phyloP scores from a whole-genome alignment of 1,284 basidiomycete genomes.

The Heterobasidion occidentale region DNA sequence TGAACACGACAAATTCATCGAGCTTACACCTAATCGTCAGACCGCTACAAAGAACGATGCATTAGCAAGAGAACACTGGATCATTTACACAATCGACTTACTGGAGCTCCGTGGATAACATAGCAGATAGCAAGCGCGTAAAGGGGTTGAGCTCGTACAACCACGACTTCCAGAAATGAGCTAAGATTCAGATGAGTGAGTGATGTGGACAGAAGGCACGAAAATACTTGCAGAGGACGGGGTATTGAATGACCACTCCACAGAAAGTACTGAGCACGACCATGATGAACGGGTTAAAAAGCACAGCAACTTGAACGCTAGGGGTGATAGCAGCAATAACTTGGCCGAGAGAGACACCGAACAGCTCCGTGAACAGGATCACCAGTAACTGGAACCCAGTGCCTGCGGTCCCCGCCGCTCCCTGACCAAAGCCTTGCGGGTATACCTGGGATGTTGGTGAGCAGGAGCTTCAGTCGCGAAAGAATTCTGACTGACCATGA shows the following conservation, averaged over 20 bases:
- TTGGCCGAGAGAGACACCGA: constrained; percentile 74
- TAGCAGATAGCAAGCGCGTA: constrained; percentile 63
- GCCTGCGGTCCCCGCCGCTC: constrained; percentile 47
- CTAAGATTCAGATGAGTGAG: constrained; percentile 33
- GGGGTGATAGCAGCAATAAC: constrained; percentile 73
- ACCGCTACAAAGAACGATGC: constrained; percentile 32
- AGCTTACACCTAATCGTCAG: constrained; percentile 58
- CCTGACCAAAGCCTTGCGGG: constrained; percentile 68
- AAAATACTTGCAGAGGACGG: constrained; percentile 12
- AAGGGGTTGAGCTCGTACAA: constrained; percentile 65
- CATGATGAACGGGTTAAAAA: constrained; percentile 77
- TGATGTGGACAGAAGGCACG: not conserved
- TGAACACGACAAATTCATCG: constrained; percentile 62
- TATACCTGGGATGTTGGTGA: constrained; percentile 34
- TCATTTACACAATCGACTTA: constrained; percentile 20
- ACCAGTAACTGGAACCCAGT: constrained; percentile 74
- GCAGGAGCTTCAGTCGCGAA: not conserved
- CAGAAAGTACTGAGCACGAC: constrained; percentile 69
- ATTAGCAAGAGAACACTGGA: not conserved
- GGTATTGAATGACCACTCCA: constrained; percentile 76
- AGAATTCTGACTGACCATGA: constrained; percentile 41
- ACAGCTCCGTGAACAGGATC: constrained; percentile 66
- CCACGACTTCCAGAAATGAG: constrained; percentile 72
- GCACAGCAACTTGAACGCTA: constrained; percentile 59
- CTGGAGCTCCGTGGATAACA: constrained; percentile 79